These are phyloP conservation scores for Lobosporangium transversale DNA, from an alignment of 192 early-diverging fungal species.

Conservation along the genomic window DNA sequence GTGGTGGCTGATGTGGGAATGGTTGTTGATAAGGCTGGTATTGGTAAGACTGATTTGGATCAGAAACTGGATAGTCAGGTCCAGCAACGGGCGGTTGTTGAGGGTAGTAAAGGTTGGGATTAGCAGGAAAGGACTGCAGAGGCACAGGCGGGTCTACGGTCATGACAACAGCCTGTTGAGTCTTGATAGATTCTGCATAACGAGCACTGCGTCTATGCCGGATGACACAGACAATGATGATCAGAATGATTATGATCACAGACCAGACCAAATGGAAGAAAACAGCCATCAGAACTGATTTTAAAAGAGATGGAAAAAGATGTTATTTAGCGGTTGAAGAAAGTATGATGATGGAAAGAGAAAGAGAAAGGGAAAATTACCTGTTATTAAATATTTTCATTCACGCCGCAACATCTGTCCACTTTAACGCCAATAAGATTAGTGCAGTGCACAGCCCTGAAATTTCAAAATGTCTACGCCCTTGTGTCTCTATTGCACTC, in stretches of 20 bases:
- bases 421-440: neutral
- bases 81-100: neutral
- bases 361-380: neutral
- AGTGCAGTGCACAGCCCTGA: too few species aligned
- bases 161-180: neutral
- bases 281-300: neutral
- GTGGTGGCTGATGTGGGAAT: neutral
- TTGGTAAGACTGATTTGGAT: neutral
- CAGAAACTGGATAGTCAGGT: neutral
- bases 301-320: neutral
- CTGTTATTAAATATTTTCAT: neutral
- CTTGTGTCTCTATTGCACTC: too few species aligned
- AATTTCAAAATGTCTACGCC: too few species aligned
- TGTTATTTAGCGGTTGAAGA: neutral
- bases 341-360: neutral
- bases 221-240: conserved; percentile 7
- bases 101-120: neutral
- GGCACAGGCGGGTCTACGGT: neutral
- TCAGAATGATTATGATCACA: neutral
- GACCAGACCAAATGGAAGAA: conserved; percentile 1
- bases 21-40: neutral
- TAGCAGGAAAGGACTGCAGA: neutral
- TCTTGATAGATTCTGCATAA: neutral
- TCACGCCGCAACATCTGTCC: neutral
- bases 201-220: neutral